A percentile compares a stretch with the other conserved stretches of the same genome.
Evolutionary conservation across 495 filamentous ascomycete genomes (phyloP).

Genomic region (Aspergillus cristatus): DNA sequence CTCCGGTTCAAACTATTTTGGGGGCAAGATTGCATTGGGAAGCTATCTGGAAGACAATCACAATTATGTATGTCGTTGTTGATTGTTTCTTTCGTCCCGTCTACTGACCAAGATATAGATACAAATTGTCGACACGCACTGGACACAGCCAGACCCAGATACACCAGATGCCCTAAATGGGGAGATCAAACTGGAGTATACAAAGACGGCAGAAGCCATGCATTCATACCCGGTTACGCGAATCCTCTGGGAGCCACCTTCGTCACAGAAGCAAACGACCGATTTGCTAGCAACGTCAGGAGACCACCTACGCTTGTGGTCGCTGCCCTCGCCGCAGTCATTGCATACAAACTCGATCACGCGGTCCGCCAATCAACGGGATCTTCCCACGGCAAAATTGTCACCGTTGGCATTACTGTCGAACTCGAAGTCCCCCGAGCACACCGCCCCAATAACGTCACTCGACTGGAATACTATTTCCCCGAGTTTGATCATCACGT

Average conservation of each 20-base stretch:
- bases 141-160: conserved; percentile 60
- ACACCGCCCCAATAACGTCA: conserved; percentile 91
- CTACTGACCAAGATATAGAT: conserved; percentile 51
- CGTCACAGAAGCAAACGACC: conserved; percentile 92
- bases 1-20: conserved; percentile 54
- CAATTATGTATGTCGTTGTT: conserved; percentile 67
- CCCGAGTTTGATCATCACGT: conserved; percentile 94
- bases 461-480: conserved; percentile 97
- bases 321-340: conserved; percentile 54
- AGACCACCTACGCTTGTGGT: conserved; percentile 94
- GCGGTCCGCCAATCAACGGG: conserved; percentile 51
- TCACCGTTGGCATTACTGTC: conserved; percentile 89
- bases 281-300: conserved; percentile 94
- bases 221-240: conserved; percentile 97
- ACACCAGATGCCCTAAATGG: conserved; percentile 53
- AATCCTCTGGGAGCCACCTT: conserved; percentile 94
- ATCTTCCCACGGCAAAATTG: conserved; percentile 68
- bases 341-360: conserved; percentile 64
- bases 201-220: conserved; percentile 91
- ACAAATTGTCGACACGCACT: conserved; percentile 88
- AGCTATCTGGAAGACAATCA: conserved; percentile 97
- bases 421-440: conserved; percentile 96
- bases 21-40: conserved; percentile 85
- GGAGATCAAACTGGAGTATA: conserved; percentile 76
- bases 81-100: not conserved